phyloP scores from a whole-genome alignment of 768 basidiomycete species.

The Serendipita sp. region DNA sequence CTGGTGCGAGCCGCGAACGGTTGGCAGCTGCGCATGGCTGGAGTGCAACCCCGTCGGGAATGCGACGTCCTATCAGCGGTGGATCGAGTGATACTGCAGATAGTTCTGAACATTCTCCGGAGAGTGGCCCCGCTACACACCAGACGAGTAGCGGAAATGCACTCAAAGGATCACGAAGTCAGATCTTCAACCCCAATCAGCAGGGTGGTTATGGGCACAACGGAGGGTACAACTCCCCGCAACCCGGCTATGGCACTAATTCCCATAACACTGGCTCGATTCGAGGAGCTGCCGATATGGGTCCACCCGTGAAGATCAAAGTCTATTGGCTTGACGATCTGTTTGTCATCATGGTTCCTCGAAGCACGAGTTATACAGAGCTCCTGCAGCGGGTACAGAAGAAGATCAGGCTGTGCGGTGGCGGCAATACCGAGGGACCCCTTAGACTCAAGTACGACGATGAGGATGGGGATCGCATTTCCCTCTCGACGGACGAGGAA shows the following conservation, averaged over 20 bases:
- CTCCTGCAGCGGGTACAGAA: slow-evolving; percentile 79
- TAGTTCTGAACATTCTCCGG: background rate
- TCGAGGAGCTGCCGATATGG: background rate
- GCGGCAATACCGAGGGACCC: slow-evolving; percentile 60
- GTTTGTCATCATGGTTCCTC: slow-evolving; percentile 81
- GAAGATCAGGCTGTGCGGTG: slow-evolving; percentile 87
- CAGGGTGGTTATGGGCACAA: background rate
- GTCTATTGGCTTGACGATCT: slow-evolving; percentile 91
- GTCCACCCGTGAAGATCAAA: slow-evolving; percentile 65
- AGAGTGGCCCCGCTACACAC: background rate
- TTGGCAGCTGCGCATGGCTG: background rate
- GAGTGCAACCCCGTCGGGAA: background rate
- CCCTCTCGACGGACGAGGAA: slow-evolving; percentile 78
- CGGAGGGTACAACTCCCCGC: background rate
- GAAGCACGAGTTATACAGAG: slow-evolving; percentile 60
- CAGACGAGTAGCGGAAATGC: background rate
- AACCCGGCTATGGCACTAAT: background rate
- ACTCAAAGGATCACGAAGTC: background rate
- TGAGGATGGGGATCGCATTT: slow-evolving; percentile 84
- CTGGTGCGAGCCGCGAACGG: background rate
- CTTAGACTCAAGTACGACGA: slow-evolving; percentile 78
- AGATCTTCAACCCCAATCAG: background rate
- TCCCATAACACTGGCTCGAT: background rate
- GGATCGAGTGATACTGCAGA: slow-evolving; percentile 3
- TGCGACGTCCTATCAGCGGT: slow-evolving; percentile 1